phyloP scores from a whole-genome alignment of 129 eudicot species.

The Smallanthus sonchifolius region DNA sequence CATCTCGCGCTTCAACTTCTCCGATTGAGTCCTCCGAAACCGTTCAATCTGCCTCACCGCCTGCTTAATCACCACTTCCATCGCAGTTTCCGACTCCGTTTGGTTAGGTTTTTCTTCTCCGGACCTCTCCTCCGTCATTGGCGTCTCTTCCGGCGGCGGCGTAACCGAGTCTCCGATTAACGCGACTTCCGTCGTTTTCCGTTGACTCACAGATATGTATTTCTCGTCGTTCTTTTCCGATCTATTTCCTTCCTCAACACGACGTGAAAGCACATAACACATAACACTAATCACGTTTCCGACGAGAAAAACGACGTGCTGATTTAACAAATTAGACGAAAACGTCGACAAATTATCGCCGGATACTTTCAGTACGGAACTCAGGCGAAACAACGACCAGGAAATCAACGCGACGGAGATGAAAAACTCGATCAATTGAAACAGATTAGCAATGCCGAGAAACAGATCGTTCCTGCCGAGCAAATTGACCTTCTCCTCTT shows the following conservation, averaged over 20 bases:
- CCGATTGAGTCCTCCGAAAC: conserved; percentile 70
- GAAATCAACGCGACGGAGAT: conserved; percentile 44
- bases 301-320: conserved; percentile 61
- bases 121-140: background rate
- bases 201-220: conserved; percentile 7
- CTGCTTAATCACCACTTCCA: conserved; percentile 35
- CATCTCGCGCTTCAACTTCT: conserved; percentile 39
- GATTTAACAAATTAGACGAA: conserved; percentile 35
- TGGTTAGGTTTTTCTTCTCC: background rate
- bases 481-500: conserved; percentile 45
- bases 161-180: background rate
- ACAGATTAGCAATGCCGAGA: conserved; percentile 31
- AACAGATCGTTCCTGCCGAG: conserved; percentile 42
- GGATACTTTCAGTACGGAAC: conserved; percentile 18
- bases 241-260: conserved; percentile 1
- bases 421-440: conserved; percentile 42
- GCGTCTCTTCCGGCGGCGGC: background rate
- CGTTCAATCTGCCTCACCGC: conserved; percentile 52
- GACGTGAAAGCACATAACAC: conserved; percentile 45
- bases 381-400: conserved; percentile 55
- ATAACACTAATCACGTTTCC: conserved; percentile 55
- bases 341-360: conserved; percentile 23
- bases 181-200: background rate
- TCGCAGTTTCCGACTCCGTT: conserved; percentile 33
- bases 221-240: conserved; percentile 17